Evolutionary conservation across 306 rosid genomes (phyloP).

Genomic region (Castanea crenata): DNA sequence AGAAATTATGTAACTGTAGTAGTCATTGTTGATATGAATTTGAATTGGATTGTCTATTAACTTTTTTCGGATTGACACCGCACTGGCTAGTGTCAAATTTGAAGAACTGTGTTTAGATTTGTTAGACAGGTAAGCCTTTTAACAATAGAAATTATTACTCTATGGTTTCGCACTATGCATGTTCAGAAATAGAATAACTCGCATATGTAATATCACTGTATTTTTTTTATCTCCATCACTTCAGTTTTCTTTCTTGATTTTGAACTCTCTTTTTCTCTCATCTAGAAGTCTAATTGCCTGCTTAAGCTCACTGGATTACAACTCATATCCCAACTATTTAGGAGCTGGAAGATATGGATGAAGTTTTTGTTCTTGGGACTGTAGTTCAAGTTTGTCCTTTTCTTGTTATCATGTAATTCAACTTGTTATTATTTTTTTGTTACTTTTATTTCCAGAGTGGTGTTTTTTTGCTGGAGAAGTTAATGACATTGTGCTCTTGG

Average conservation of each 20-base stretch:
- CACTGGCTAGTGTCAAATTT: too few relatives aligned
- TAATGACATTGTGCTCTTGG: too few relatives aligned
- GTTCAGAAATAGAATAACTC: neutral
- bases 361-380: slow-evolving; percentile 91
- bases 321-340: too few relatives aligned
- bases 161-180: neutral
- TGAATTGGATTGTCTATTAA: too few relatives aligned
- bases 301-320: neutral
- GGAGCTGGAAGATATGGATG: slow-evolving; percentile 51
- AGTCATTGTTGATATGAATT: too few relatives aligned
- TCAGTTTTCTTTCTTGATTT: neutral
- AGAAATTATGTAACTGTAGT: too few relatives aligned
- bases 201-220: too few relatives aligned
- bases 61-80: too few relatives aligned
- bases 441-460: too few relatives aligned
- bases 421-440: too few relatives aligned
- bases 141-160: neutral
- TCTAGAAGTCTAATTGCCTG: neutral
- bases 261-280: neutral
- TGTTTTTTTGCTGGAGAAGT: too few relatives aligned
- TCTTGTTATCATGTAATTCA: neutral
- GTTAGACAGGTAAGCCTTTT: slow-evolving; percentile 64
- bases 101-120: slow-evolving; percentile 78
- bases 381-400: slow-evolving; percentile 66
- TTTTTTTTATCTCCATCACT: neutral